Evolutionary conservation across 2,329 filamentous ascomycete genomes (phyloP).

Genomic region (Lachnellula subtilissima): DNA sequence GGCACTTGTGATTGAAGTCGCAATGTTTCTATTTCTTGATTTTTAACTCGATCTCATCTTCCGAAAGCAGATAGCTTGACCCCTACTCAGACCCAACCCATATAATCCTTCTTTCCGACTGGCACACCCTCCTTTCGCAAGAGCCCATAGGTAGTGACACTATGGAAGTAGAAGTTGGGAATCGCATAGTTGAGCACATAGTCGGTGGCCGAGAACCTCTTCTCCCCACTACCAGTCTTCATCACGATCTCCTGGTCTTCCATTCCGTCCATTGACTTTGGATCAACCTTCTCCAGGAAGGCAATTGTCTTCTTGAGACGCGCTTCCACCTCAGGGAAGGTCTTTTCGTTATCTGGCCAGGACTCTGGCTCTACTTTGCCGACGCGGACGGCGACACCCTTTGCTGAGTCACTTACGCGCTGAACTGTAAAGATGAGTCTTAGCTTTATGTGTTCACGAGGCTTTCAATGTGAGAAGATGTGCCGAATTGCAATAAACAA

Average conservation of each 20-base stretch:
- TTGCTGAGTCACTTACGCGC: slow-evolving; percentile 37
- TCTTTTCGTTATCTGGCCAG: slow-evolving; percentile 41
- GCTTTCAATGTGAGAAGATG: too few relatives aligned
- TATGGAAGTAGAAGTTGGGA: slow-evolving; percentile 63
- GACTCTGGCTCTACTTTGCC: slow-evolving; percentile 31
- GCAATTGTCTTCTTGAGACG: slow-evolving; percentile 44
- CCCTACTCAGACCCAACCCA: slow-evolving; percentile 22
- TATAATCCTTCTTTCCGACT: slow-evolving; percentile 57
- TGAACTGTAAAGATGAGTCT: slow-evolving; percentile 32
- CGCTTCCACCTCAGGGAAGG: slow-evolving; percentile 44
- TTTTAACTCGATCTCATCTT: not conserved
- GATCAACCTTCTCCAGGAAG: slow-evolving; percentile 41
- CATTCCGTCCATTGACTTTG: slow-evolving; percentile 38
- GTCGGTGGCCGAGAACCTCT: slow-evolving; percentile 37
- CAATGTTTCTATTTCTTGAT: not conserved
- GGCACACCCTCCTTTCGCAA: slow-evolving; percentile 56
- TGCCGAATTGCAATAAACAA: not conserved
- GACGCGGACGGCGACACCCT: slow-evolving; percentile 36
- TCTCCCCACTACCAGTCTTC: slow-evolving; percentile 29
- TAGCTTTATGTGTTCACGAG: too few relatives aligned
- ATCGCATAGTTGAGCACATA: slow-evolving; percentile 47
- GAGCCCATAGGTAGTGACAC: slow-evolving; percentile 54
- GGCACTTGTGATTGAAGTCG: too few relatives aligned
- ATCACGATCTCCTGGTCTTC: slow-evolving; percentile 38
- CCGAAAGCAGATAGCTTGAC: not conserved